Percentiles rank a stretch among this genome's conserved stretches.
phyloP scores from a whole-genome alignment of 176 grass and related monocot species.

The Musa itinerans region DNA sequence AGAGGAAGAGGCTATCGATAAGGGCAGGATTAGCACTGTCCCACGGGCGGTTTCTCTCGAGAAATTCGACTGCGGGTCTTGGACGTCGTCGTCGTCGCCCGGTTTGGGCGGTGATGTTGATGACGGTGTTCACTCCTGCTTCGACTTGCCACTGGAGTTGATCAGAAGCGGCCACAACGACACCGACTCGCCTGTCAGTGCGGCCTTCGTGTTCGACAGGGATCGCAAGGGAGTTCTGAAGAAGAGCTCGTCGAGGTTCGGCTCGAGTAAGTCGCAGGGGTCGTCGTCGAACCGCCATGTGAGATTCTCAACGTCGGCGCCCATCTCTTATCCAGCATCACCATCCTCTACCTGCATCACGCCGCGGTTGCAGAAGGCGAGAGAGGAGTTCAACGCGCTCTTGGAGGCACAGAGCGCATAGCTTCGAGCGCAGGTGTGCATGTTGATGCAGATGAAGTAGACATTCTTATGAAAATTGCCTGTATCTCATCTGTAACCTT shows the following conservation, averaged over 20 bases:
- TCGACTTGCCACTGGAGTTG: conserved; percentile 77
- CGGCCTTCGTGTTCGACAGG: conserved; percentile 73
- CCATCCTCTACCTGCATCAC: conserved; percentile 16
- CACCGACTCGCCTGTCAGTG: conserved; percentile 34
- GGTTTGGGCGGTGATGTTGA: conserved; percentile 19
- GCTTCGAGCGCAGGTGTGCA: not conserved
- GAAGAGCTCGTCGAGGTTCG: conserved; percentile 23
- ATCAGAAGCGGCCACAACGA: conserved; percentile 36
- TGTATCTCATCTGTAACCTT: too few species aligned
- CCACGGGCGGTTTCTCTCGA: conserved; percentile 53
- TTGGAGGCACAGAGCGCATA: conserved; percentile 22
- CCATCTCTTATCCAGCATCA: conserved; percentile 19
- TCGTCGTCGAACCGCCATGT: conserved; percentile 13
- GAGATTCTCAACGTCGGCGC: conserved; percentile 31
- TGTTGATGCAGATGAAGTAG: too few species aligned
- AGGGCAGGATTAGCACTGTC: conserved; percentile 30
- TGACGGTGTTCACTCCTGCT: conserved; percentile 16
- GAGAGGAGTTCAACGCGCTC: conserved; percentile 22
- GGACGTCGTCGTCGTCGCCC: conserved; percentile 26
- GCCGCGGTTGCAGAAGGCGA: not conserved
- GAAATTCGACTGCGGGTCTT: conserved; percentile 45
- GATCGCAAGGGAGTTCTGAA: conserved; percentile 30
- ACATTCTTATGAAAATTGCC: too few species aligned
- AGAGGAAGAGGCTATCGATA: not conserved
- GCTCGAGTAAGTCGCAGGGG: conserved; percentile 18